phyloP scores from a whole-genome alignment of 2,329 filamentous ascomycete genomes.

The Aspergillus flavus region DNA sequence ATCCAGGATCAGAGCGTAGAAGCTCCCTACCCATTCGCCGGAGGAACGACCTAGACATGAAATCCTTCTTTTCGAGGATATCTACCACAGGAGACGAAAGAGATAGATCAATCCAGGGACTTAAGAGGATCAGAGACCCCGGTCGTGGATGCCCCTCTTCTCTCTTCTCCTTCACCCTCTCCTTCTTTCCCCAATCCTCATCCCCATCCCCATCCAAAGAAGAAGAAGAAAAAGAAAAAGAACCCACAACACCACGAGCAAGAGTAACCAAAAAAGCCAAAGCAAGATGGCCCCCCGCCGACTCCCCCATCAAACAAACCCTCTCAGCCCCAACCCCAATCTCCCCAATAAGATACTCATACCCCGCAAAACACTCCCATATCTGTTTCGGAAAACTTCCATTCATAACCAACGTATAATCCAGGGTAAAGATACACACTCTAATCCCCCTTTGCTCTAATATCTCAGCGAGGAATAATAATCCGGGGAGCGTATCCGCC shows the following conservation, averaged over 20 bases:
- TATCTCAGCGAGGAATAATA: slow-evolving; percentile 22
- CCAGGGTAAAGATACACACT: slow-evolving; percentile 71
- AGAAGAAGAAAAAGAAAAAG: not conserved
- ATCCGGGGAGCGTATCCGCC: slow-evolving; percentile 17
- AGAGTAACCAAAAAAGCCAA: slow-evolving; percentile 10
- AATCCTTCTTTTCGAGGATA: slow-evolving; percentile 20
- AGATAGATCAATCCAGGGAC: slow-evolving; percentile 20
- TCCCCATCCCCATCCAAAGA: not conserved
- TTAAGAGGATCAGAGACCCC: slow-evolving; percentile 13
- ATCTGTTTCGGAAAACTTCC: slow-evolving; percentile 72
- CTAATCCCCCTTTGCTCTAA: slow-evolving; percentile 57
- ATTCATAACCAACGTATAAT: slow-evolving; percentile 79
- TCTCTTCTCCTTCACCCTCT: too few species aligned
- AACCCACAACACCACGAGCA: not conserved
- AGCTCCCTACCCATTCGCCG: not conserved
- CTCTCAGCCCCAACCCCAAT: slow-evolving; percentile 9
- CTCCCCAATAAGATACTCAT: slow-evolving; percentile 47
- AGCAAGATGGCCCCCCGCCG: slow-evolving; percentile 18
- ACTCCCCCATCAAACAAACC: slow-evolving; percentile 18
- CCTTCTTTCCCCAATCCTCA: too few species aligned
- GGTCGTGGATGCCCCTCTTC: not conserved
- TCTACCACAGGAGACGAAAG: slow-evolving; percentile 13
- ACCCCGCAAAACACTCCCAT: slow-evolving; percentile 68
- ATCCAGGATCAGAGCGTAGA: not conserved
- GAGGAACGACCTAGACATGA: not conserved